Percentiles rank a stretch among this genome's conserved stretches.
Conservation (phyloP, 305 asterid species). For the Coffea humblotiana region DNA sequence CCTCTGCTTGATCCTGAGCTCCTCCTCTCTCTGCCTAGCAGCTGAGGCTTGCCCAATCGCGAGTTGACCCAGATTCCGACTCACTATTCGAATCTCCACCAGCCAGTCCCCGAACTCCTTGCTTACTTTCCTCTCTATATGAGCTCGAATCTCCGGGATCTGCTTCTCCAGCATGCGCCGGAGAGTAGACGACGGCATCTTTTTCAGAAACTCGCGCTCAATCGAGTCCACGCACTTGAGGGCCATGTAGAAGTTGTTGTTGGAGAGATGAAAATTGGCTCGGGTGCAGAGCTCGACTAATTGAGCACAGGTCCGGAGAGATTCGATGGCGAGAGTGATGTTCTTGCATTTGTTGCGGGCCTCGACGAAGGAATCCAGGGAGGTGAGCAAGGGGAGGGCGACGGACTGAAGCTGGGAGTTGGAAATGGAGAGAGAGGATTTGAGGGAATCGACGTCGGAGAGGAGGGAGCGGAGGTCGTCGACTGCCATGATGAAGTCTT, state of each 20-base stretch:
- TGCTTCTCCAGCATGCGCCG: conserved; percentile 82
- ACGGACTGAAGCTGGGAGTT: conserved; percentile 78
- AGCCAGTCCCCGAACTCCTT: conserved; percentile 96
- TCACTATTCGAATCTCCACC: conserved; percentile 80
- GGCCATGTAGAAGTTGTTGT: conserved; percentile 80
- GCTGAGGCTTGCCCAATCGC: conserved; percentile 99
- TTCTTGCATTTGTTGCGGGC: conserved; percentile 62
- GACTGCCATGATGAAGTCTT: conserved; percentile 92
- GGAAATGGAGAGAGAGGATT: conserved; percentile 66
- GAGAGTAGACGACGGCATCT: conserved; percentile 65
- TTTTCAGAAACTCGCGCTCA: conserved; percentile 52
- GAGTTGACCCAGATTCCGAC: conserved; percentile 85
- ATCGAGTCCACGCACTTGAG: conserved; percentile 80
- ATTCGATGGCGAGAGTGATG: conserved; percentile 65
- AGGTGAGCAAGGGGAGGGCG: conserved; percentile 71
- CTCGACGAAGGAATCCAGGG: conserved; percentile 76
- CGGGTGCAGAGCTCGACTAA: conserved; percentile 77
- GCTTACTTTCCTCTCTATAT: conserved; percentile 70
- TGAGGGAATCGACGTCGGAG: conserved; percentile 88
- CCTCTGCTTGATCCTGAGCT: conserved; percentile 81
- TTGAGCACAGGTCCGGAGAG: conserved; percentile 59
- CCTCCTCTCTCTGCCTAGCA: conserved; percentile 91
- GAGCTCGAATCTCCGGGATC: conserved; percentile 79
- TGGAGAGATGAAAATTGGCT: conserved; percentile 57
- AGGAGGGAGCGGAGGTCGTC: conserved; percentile 95